Evolutionary conservation across 2,329 filamentous ascomycete species (phyloP).

Genomic region (Aureobasidium sp.): DNA sequence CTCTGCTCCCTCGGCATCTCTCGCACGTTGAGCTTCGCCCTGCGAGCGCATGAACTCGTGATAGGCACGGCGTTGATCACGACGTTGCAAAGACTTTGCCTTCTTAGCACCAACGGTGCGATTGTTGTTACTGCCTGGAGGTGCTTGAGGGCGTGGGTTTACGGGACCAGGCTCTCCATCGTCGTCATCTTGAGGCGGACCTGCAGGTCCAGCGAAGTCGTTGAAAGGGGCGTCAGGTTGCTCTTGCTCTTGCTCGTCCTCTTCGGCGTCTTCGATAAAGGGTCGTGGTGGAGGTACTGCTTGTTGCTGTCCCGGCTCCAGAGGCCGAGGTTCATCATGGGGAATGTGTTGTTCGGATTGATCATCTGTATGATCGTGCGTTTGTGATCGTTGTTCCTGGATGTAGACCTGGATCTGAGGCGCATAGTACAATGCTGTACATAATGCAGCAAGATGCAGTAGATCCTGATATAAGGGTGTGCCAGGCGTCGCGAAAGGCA

Average conservation of each 20-base stretch:
- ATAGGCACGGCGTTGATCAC: constrained; percentile 37
- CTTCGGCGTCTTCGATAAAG: constrained; percentile 12
- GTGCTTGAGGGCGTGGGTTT: constrained; percentile 17
- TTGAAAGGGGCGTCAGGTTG: constrained; percentile 1
- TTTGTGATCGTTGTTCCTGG: constrained; percentile 18
- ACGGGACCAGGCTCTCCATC: constrained; percentile 29
- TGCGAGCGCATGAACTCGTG: constrained; percentile 43
- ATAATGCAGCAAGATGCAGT: constrained; percentile 37
- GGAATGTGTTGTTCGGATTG: constrained; percentile 8
- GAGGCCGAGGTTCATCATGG: background rate
- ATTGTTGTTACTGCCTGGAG: constrained; percentile 11
- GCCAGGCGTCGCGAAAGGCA: constrained; percentile 40
- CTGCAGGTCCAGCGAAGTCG: background rate
- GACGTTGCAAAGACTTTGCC: constrained; percentile 39
- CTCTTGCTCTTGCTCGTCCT: constrained; percentile 10
- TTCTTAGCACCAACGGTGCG: constrained; percentile 41
- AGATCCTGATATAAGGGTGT: constrained; percentile 41
- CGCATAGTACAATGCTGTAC: constrained; percentile 38
- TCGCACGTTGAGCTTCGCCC: constrained; percentile 37
- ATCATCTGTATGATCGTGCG: background rate
- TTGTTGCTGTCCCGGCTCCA: background rate
- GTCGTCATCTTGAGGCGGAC: constrained; percentile 4
- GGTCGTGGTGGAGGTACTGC: background rate
- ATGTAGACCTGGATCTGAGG: constrained; percentile 36
- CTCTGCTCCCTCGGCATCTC: constrained; percentile 35